Conservation (phyloP, 352 stramenopile genomes). For the Pythium plurisporium region DNA sequence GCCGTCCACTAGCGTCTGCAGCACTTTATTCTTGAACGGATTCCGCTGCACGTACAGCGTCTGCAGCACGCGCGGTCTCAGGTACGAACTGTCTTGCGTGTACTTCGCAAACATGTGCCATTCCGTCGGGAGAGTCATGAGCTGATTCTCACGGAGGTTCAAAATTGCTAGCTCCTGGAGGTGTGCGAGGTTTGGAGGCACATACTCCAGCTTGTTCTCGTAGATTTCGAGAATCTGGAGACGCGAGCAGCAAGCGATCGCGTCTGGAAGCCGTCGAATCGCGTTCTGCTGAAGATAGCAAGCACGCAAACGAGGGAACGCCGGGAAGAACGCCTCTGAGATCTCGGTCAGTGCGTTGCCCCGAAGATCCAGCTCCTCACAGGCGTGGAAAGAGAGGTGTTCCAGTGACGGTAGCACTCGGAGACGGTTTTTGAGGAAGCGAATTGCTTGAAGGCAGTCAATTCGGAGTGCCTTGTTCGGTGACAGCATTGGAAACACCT, state of each 20-base stretch:
- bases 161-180: slow-evolving; percentile 34
- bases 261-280: slow-evolving; percentile 28
- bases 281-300: slow-evolving; percentile 44
- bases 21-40: slow-evolving; percentile 30
- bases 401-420: slow-evolving; percentile 13
- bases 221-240: slow-evolving; percentile 46
- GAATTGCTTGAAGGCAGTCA: slow-evolving; percentile 1
- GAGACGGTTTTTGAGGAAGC: slow-evolving; percentile 21
- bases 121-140: slow-evolving; percentile 37
- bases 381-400: slow-evolving; percentile 23
- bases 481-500: slow-evolving; percentile 18
- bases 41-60: slow-evolving; percentile 47
- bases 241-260: slow-evolving; percentile 27
- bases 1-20: slow-evolving; percentile 36
- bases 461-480: neutral
- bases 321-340: slow-evolving; percentile 34
- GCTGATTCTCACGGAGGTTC: slow-evolving; percentile 44
- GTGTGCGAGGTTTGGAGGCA: slow-evolving; percentile 26
- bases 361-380: slow-evolving; percentile 41
- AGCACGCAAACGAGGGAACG: slow-evolving; percentile 30
- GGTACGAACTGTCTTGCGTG: neutral
- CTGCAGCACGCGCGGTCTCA: slow-evolving; percentile 26
- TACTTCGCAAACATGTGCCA: slow-evolving; percentile 45
- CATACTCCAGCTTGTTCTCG: slow-evolving; percentile 35
- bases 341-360: slow-evolving; percentile 43